Evolutionary conservation across 129 eudicot genomes (phyloP).

Genomic region (Solidago caesia): DNA sequence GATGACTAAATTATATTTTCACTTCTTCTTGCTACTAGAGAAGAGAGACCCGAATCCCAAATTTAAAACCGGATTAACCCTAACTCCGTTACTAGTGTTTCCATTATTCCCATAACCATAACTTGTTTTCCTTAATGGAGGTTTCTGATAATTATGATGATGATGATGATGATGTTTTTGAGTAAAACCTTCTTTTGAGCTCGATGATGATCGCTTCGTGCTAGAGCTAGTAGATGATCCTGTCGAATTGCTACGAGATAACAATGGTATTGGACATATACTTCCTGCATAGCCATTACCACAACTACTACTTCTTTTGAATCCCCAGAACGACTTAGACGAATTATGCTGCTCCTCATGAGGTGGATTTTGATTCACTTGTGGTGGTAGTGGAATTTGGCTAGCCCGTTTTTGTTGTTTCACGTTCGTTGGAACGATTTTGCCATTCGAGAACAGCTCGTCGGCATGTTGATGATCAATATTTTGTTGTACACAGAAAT

Average conservation of each 20-base stretch:
- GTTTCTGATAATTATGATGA: constrained; percentile 42
- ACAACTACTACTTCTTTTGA: constrained; percentile 77
- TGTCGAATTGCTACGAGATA: constrained; percentile 79
- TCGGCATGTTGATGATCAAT: constrained; percentile 31
- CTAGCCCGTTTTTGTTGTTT: constrained; percentile 21
- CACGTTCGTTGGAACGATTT: constrained; percentile 27
- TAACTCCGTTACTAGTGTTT: constrained; percentile 31
- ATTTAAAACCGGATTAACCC: constrained; percentile 66
- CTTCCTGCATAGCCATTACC: constrained; percentile 66
- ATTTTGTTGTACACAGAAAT: constrained; percentile 54
- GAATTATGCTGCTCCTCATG: constrained; percentile 28
- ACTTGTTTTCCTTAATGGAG: constrained; percentile 64
- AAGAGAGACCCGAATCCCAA: constrained; percentile 78
- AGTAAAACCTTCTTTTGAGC: constrained; percentile 35
- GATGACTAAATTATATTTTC: constrained; percentile 19
- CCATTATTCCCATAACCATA: constrained; percentile 13
- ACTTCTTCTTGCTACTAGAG: constrained; percentile 59
- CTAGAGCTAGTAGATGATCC: constrained; percentile 52
- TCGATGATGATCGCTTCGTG: constrained; percentile 34
- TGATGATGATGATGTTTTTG: constrained; percentile 36
- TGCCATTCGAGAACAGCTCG: constrained; percentile 37
- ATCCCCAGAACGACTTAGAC: constrained; percentile 70
- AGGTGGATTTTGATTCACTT: background rate
- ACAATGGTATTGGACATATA: constrained; percentile 67
- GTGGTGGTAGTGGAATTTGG: constrained; percentile 23